Percentiles rank a stretch among this genome's conserved stretches.
phyloP scores from a whole-genome alignment of 1,284 basidiomycete genomes.

The Ustilago cynodontis region DNA sequence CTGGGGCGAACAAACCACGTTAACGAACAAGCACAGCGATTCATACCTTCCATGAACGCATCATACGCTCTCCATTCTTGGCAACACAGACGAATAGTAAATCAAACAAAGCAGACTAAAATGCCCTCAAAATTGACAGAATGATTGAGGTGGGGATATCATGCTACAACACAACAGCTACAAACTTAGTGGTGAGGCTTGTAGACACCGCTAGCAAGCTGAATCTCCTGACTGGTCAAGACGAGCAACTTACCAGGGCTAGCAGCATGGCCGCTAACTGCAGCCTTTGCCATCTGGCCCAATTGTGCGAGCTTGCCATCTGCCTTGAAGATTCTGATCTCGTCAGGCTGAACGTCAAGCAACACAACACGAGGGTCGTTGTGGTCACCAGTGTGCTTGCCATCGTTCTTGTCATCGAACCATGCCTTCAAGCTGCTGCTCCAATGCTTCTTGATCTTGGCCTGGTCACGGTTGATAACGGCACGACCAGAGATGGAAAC shows the following conservation, averaged over 20 bases:
- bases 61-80: too few species aligned
- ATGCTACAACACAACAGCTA: background rate
- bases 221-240: constrained; percentile 77
- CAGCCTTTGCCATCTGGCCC: constrained; percentile 74
- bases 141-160: background rate
- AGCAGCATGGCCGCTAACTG: constrained; percentile 75
- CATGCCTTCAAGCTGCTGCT: constrained; percentile 73
- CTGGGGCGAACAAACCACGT: background rate
- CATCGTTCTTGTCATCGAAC: constrained; percentile 88
- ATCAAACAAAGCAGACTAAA: background rate
- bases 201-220: constrained; percentile 67
- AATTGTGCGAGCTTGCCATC: constrained; percentile 50
- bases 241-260: constrained; percentile 77
- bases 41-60: too few species aligned
- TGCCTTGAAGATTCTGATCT: constrained; percentile 71
- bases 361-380: constrained; percentile 84
- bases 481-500: constrained; percentile 84
- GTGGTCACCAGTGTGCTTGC: constrained; percentile 83
- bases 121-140: background rate
- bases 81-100: background rate
- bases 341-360: constrained; percentile 83
- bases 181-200: constrained; percentile 24
- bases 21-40: background rate
- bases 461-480: constrained; percentile 49
- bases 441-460: constrained; percentile 65